Conservation (phyloP, 2,329 filamentous ascomycete species). For the Trichoderma sp. region DNA sequence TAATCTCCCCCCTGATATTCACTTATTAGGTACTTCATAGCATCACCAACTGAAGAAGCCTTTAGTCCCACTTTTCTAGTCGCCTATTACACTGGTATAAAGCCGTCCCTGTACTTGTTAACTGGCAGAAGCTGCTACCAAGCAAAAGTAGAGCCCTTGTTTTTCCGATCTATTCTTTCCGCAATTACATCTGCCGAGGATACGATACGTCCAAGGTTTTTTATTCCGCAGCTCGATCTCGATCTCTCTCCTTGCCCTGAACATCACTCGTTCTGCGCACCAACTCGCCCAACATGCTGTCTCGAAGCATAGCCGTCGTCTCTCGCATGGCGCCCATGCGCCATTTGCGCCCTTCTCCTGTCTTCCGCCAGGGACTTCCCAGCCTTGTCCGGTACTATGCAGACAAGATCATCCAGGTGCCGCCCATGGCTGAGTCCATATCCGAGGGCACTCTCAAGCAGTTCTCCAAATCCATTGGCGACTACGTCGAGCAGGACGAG, state of each 20-base stretch:
- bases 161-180: conserved; percentile 10
- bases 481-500: conserved; percentile 92
- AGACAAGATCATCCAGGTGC: conserved; percentile 87
- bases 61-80: not conserved
- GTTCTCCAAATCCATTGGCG: conserved; percentile 87
- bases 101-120: not conserved
- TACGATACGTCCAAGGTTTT: conserved; percentile 4
- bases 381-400: conserved; percentile 62
- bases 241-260: not conserved
- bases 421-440: conserved; percentile 98
- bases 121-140: not conserved
- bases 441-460: conserved; percentile 96
- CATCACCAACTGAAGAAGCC: not conserved
- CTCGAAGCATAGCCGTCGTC: conserved; percentile 5
- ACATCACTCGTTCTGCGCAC: conserved; percentile 3
- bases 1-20: not conserved
- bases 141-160: conserved; percentile 7
- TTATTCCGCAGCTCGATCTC: conserved; percentile 9
- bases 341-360: conserved; percentile 21
- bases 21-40: not conserved
- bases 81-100: not conserved
- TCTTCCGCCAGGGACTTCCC: conserved; percentile 41
- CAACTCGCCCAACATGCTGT: conserved; percentile 9
- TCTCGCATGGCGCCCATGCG: conserved; percentile 17
- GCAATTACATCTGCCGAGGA: conserved; percentile 12